Evolutionary conservation across 208 protist genomes (phyloP), one percentile per base, ranked within the genome.

Genomic region (Acanthamoeba sp.): DNA sequence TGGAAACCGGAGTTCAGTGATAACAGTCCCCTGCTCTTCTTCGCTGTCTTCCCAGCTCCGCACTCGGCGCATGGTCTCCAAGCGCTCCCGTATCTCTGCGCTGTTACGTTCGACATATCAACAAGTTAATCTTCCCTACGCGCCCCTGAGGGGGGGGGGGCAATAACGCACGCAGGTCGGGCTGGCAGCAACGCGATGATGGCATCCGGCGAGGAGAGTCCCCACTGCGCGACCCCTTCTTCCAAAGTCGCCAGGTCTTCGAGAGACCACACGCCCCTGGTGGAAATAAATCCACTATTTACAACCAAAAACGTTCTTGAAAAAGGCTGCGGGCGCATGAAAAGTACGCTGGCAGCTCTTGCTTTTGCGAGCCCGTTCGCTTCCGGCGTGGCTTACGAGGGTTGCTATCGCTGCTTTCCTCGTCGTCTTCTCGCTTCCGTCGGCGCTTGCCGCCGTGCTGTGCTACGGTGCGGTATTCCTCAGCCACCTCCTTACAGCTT

Each of bases 241-340:
- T 87, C 78, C 36, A 87, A 62, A 5, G 10, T 22, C 34, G 10
- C 22, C 45, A 87, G 18, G 16, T 87, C 78, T 10, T 87, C 78
- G 12, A 59, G 22, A 5, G 78, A 87, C 78, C 78, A 87, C 5
- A 87, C n/a, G 22, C 78, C 78, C 48, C 78, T 87, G 45, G 59
- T n/a, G n/a, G n/a, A n/a, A n/a, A n/a, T n/a, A n/a, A n/a, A n/a
- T n/a, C n/a, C n/a, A n/a, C n/a, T n/a, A n/a, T n/a, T n/a, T n/a
- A n/a, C n/a, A n/a, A n/a, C n/a, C n/a, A n/a, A n/a, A n/a, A n/a
- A n/a, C n/a, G n/a, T n/a, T n/a, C n/a, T n/a, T n/a, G n/a, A n/a
- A n/a, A n/a, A n/a, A n/a, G n/a, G n/a, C n/a, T n/a, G n/a, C n/a
- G 48, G 48, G 48, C 48, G 16, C 10, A 69, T 32, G n/a, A 27